These are phyloP conservation scores for Fusarium dimerum DNA, from an alignment of 2,329 filamentous ascomycete species.

Conservation along the genomic window DNA sequence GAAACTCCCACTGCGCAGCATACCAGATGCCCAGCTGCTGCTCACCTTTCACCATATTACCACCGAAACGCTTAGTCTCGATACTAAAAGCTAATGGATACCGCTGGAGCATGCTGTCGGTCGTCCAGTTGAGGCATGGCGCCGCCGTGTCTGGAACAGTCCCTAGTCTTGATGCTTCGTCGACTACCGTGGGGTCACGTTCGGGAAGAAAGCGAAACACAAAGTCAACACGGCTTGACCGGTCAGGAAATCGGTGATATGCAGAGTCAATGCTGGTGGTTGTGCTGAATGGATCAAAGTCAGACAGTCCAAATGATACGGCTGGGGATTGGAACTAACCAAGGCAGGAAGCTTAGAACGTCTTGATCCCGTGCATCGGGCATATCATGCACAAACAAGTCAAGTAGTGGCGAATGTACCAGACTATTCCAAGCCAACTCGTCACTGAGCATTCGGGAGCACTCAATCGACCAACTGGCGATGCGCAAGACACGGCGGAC, in stretches of 20 bases:
- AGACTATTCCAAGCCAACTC: constrained; percentile 5
- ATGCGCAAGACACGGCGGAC: not conserved
- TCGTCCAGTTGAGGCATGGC: constrained; percentile 8
- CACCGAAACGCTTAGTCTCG: constrained; percentile 10
- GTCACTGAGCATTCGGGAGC: constrained; percentile 6
- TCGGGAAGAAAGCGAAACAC: constrained; percentile 2
- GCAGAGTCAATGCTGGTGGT: constrained; percentile 5
- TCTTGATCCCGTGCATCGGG: not conserved
- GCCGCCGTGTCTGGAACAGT: no score
- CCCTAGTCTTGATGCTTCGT: no score
- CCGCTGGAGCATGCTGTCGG: constrained; percentile 1
- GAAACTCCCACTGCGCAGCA: constrained; percentile 5
- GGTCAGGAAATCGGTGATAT: constrained; percentile 6
- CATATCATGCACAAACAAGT: constrained; percentile 4
- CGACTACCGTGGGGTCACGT: no score
- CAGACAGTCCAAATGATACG: no score
- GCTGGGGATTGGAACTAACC: not conserved
- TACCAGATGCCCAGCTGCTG: constrained; percentile 6
- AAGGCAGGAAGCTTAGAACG: not conserved
- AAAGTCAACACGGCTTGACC: constrained; percentile 3
- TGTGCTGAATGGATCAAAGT: not conserved
- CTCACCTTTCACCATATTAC: constrained; percentile 3
- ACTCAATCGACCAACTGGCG: not conserved
- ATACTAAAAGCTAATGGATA: constrained; percentile 7
- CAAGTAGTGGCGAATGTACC: constrained; percentile 3